A percentile compares a stretch with the other conserved stretches of the same genome.
Evolutionary conservation across 495 filamentous ascomycete species (phyloP).

Genomic region (Daldinia bambusicola): DNA sequence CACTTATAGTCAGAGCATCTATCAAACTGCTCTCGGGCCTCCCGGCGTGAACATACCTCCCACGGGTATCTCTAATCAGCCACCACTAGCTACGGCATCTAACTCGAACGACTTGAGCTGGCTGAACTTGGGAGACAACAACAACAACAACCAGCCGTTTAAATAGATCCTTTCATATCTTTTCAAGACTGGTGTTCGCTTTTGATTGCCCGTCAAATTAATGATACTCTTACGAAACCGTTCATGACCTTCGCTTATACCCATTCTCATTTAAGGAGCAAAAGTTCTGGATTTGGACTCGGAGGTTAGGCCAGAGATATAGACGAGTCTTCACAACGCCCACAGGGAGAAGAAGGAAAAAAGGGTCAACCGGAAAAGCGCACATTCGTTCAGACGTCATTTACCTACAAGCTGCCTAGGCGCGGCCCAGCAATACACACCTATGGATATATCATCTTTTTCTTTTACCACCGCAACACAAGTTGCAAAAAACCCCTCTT

Average conservation of each 20-base stretch:
- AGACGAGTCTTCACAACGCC: conserved; percentile 31
- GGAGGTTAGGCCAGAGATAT: conserved; percentile 36
- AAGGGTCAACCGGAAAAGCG: conserved; percentile 20
- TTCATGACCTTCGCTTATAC: conserved; percentile 46
- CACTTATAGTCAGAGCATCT: conserved; percentile 62
- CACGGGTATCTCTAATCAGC: conserved; percentile 55
- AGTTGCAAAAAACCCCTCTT: conserved; percentile 30
- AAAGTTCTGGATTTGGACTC: conserved; percentile 33
- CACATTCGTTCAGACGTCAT: conserved; percentile 22
- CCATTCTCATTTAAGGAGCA: conserved; percentile 39
- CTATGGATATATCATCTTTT: conserved; percentile 21
- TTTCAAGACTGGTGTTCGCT: conserved; percentile 19
- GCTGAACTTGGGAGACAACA: conserved; percentile 68
- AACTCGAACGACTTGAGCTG: conserved; percentile 76
- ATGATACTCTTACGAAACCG: conserved; percentile 39
- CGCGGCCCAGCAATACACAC: conserved; percentile 24
- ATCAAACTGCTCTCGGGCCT: conserved; percentile 54
- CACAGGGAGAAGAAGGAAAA: conserved; percentile 1
- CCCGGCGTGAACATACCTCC: conserved; percentile 52
- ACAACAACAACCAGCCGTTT: conserved; percentile 17
- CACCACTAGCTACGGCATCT: conserved; percentile 50
- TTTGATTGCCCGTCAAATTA: conserved; percentile 19
- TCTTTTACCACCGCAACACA: conserved; percentile 14
- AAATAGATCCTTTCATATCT: conserved; percentile 12
- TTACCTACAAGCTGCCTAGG: conserved; percentile 28